Evolutionary conservation across 2,329 filamentous ascomycete genomes (phyloP), one percentile per base, ranked within the genome.

Genomic region (Aspergillus brunneoviolaceus): DNA sequence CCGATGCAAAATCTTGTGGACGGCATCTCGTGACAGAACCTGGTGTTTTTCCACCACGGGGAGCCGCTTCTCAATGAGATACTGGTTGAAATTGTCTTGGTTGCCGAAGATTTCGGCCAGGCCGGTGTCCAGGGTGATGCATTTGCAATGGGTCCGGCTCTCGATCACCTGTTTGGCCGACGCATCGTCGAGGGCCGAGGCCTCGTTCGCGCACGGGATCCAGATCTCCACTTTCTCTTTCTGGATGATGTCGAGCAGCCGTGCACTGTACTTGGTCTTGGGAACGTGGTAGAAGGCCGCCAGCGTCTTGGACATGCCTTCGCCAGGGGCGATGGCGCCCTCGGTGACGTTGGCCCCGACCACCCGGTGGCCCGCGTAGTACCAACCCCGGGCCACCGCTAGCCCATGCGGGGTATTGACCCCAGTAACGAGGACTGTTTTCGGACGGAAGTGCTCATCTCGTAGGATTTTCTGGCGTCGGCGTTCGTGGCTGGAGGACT

Each of bases 371-470:
- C 88, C 87, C 1, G 82, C 80, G 25, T 82, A 74, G 65, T 88
- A 81, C 72, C 92, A 89, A 3, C 84, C 73, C 35, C 90, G 84
- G 4, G 89, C 87, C 9, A 93, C 76, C 0, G 80, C 77, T 3
- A 92, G 79, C 4, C 89, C 89, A 70, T 91, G 90, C 49, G 85
- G 81, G 83, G 91, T 92, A 50, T 86, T 85, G 2, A 92, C 81
- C 2, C 90, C 89, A 0, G 89, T 92, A 48, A 93, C 83, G 14
- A 93, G 81, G 39, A 92, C 78, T 0, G 83, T 89, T 57, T 80
- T 82, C 1, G 77, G 76, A 35, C 74, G 72, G 66, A 79, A 80
- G 7, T 68, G 70, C 1, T 75, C 70, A 59, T 74, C 69, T 12
- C 65, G 63, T 3, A 70, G 67, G 16, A 67, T 67, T 21, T 60